Evolutionary conservation across 164 flowering plant species (phyloP).

Genomic region (Warburgia ugandensis): DNA sequence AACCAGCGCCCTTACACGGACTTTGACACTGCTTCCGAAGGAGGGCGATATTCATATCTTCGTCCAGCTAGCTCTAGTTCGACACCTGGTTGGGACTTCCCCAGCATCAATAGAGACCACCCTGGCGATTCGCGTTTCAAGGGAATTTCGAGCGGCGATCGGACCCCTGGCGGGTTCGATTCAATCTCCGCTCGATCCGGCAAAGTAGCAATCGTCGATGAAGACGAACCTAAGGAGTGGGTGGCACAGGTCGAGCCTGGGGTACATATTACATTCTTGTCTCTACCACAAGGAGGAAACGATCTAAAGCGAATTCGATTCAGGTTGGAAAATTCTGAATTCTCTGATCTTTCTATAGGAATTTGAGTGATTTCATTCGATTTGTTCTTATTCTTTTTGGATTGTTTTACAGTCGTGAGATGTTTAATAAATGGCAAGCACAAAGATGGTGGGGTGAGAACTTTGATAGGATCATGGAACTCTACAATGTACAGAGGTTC

Average conservation of each 20-base stretch:
- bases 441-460: slow-evolving; percentile 99
- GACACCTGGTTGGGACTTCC: slow-evolving; percentile 87
- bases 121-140: slow-evolving; percentile 41
- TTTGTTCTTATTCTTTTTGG: too few relatives aligned
- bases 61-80: slow-evolving; percentile 73
- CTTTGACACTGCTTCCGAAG: slow-evolving; percentile 75
- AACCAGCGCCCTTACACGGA: slow-evolving; percentile 59
- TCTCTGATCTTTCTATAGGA: background rate
- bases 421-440: slow-evolving; percentile 97
- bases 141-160: slow-evolving; percentile 30
- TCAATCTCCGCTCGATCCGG: slow-evolving; percentile 37
- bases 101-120: slow-evolving; percentile 24
- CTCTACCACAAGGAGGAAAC: slow-evolving; percentile 91
- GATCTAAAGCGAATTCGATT: slow-evolving; percentile 93
- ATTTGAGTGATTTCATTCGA: background rate
- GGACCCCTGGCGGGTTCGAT: slow-evolving; percentile 33
- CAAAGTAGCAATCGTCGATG: slow-evolving; percentile 60
- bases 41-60: slow-evolving; percentile 50
- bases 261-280: slow-evolving; percentile 89
- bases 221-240: slow-evolving; percentile 93
- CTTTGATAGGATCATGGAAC: slow-evolving; percentile 88
- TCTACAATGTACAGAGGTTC: slow-evolving; percentile 95
- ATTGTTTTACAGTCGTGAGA: slow-evolving; percentile 80
- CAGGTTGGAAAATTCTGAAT: slow-evolving; percentile 49
- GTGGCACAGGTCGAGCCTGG: slow-evolving; percentile 99